Base-by-base conservation (phyloP, 2,329 filamentous ascomycete species). In the Trichoderma brevicompactum region DNA sequence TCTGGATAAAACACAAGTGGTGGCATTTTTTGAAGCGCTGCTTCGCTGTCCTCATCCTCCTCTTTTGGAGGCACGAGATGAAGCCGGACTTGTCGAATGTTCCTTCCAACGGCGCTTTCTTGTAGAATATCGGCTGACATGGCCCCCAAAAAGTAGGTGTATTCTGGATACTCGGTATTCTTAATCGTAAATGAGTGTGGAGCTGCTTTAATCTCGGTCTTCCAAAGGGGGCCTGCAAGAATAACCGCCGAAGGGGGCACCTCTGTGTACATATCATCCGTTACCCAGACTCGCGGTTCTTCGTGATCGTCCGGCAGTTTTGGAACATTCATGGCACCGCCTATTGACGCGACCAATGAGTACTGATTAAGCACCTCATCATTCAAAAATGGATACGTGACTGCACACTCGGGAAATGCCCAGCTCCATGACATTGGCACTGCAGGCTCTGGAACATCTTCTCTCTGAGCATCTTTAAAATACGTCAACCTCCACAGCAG, bases 181-280 rank as follows among this genome's bases (percentile, higher is more conserved):
- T 59, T 40, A 9, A 65, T 59, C 8, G 54, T 65, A 17, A 59
- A 65, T 2, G 55, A 46, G 13, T 36, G 28, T 4, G 19, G 28
- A 2, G 36, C 19, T 7, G 46, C 28, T 2, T 4, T 34, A 9
- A 65, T 15, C 9, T 65, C 23, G 17, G 63, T 65, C 19, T 59
- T 65, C 63, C 63, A 65, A 3, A 65, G n/a, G 10, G 54, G 54
- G 6, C 63, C 63, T 1, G 38, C 23, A 10, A 59, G 23, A 17
- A 44, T 13, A 8, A 65, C 46, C 2, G 46, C 54, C 5, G 63
- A 59, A 6, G 63, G 63, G 1, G 63, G 54, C 23, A 60, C 63
- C 15, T 59, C 63, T 7, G 54, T 53, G n/a, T 65, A 65, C 63
- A 65, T 65, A 40, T 65, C 63, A 17, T 65, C 63, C 12, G 23